phyloP scores from a whole-genome alignment of 2,329 filamentous ascomycete species.

The Trichoderma brevicompactum region DNA sequence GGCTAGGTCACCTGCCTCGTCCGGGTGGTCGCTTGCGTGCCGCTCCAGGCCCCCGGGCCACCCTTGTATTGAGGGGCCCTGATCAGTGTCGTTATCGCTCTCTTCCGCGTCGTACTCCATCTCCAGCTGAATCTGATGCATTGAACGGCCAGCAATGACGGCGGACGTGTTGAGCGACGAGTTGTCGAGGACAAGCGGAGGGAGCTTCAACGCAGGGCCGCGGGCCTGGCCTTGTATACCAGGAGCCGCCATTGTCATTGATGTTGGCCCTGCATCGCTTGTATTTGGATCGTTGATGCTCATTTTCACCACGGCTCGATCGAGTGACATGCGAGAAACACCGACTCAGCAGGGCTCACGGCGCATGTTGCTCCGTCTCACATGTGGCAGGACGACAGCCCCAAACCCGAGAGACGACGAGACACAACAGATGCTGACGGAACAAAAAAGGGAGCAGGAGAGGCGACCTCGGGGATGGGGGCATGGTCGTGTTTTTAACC shows the following conservation, averaged over 20 bases:
- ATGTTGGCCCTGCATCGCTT: constrained; percentile 18
- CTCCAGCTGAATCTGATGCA: constrained; percentile 36
- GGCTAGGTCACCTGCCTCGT: constrained; percentile 27
- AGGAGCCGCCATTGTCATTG: constrained; percentile 24
- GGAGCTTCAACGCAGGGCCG: constrained; percentile 28
- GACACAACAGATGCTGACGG: constrained; percentile 23
- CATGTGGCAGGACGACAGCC: constrained; percentile 27
- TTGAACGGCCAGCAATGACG: constrained; percentile 28
- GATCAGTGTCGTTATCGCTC: constrained; percentile 31
- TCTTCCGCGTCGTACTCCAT: constrained; percentile 34
- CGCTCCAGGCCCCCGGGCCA: constrained; percentile 29
- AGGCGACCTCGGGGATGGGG: constrained; percentile 19
- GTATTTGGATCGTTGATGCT: constrained; percentile 18
- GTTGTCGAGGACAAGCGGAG: constrained; percentile 31
- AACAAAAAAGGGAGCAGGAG: constrained; percentile 15
- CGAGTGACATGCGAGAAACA: constrained; percentile 23
- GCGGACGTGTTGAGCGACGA: constrained; percentile 26
- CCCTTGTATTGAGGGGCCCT: constrained; percentile 28
- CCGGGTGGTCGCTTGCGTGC: constrained; percentile 23
- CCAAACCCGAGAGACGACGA: constrained; percentile 23
- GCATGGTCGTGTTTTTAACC: constrained; percentile 30
- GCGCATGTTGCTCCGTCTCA: constrained; percentile 29
- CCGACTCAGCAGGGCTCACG: constrained; percentile 28
- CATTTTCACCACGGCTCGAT: constrained; percentile 27
- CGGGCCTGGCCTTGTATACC: constrained; percentile 14